phyloP scores from a whole-genome alignment of 768 basidiomycete genomes.

The Pleurotus sapidus region DNA sequence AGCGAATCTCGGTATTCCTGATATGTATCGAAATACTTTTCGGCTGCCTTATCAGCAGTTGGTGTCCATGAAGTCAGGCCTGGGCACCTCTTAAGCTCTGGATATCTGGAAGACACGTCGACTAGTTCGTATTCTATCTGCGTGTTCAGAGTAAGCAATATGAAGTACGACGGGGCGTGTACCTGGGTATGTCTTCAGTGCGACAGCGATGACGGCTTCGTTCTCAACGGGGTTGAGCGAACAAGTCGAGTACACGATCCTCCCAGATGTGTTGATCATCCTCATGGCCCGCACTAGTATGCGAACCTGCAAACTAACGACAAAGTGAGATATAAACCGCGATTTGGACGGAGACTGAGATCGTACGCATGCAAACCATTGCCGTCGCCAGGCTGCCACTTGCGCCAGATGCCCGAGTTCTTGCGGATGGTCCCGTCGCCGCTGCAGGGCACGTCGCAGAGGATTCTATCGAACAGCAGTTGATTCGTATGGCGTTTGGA shows the following conservation, averaged over 20 bases:
- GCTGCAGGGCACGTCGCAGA: constrained; percentile 97
- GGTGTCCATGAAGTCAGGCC: constrained; percentile 83
- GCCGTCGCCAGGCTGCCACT: constrained; percentile 85
- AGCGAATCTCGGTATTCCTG: constrained; percentile 50
- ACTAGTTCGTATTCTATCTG: constrained; percentile 70
- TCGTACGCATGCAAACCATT: constrained; percentile 83
- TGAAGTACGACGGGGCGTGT: not conserved
- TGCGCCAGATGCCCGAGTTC: constrained; percentile 93
- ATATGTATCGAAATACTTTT: constrained; percentile 55
- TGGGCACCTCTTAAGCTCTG: constrained; percentile 68
- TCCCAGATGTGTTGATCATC: constrained; percentile 77
- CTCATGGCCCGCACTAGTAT: constrained; percentile 93
- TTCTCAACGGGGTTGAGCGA: constrained; percentile 97
- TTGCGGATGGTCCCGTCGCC: constrained; percentile 96
- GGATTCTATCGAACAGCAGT: constrained; percentile 86
- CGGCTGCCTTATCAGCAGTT: constrained; percentile 52
- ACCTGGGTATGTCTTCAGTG: constrained; percentile 58
- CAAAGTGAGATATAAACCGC: constrained; percentile 8
- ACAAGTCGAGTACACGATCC: constrained; percentile 97
- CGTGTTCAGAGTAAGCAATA: not conserved
- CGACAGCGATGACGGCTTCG: constrained; percentile 91
- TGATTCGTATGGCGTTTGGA: constrained; percentile 25
- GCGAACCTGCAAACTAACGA: constrained; percentile 78
- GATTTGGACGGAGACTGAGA: too few relatives aligned
- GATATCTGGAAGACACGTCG: constrained; percentile 71